A percentile compares a stretch with the other conserved stretches of the same genome.
Conservation (phyloP, 495 filamentous ascomycete genomes). For the Clohesyomyces aquaticus region DNA sequence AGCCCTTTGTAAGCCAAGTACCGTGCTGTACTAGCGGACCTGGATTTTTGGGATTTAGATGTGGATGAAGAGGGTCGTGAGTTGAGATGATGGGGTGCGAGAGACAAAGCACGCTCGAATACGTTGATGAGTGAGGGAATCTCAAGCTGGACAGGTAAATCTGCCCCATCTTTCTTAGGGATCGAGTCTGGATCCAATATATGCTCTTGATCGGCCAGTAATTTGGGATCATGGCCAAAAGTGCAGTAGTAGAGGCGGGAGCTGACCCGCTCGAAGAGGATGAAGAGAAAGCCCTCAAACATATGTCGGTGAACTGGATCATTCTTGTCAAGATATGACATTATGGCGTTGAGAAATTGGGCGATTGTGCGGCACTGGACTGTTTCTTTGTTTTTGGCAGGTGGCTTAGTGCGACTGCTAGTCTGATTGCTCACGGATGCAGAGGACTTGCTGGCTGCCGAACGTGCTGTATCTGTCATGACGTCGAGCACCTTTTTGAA, state of each 20-base stretch:
- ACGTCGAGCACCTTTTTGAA: slow-evolving; percentile 27
- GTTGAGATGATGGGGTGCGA: slow-evolving; percentile 43
- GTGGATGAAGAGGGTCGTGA: slow-evolving; percentile 9
- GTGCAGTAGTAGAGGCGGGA: slow-evolving; percentile 37
- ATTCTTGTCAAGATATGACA: slow-evolving; percentile 29
- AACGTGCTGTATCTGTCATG: slow-evolving; percentile 20
- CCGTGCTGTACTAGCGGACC: not conserved
- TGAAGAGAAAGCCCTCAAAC: slow-evolving; percentile 47
- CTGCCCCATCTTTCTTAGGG: slow-evolving; percentile 14
- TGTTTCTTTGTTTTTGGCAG: not conserved
- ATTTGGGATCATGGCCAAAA: slow-evolving; percentile 37
- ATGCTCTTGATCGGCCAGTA: not conserved
- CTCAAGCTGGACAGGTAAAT: slow-evolving; percentile 35
- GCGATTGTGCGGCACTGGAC: slow-evolving; percentile 5
- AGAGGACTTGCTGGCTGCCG: not conserved
- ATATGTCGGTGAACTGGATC: slow-evolving; percentile 36
- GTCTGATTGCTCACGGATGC: not conserved
- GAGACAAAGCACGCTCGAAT: slow-evolving; percentile 40
- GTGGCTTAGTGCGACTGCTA: not conserved
- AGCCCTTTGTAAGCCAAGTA: not conserved
- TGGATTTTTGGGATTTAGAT: slow-evolving; percentile 2
- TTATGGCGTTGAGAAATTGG: slow-evolving; percentile 26
- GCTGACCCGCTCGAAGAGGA: slow-evolving; percentile 41
- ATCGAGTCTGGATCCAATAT: slow-evolving; percentile 2
- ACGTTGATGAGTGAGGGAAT: slow-evolving; percentile 41